Evolutionary conservation across 805 yeast genomes (phyloP).

Genomic region (Myxozyma geophila): DNA sequence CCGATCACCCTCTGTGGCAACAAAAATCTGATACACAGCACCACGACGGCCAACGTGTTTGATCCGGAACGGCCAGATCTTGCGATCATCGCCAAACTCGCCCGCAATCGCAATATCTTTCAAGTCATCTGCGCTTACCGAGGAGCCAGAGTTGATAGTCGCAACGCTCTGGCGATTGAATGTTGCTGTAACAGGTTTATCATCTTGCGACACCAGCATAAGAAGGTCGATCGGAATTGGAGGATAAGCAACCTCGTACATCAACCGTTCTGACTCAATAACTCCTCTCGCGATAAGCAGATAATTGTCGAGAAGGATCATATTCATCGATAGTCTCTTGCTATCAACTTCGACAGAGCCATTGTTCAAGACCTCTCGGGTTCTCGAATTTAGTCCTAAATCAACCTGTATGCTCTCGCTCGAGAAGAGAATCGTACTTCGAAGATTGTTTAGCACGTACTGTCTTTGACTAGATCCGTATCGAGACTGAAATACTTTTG

Average conservation of each 20-base stretch:
- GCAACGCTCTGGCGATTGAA: not conserved
- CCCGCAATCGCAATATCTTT: not conserved
- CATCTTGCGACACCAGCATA: conserved; percentile 59
- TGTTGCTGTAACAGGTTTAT: conserved; percentile 38
- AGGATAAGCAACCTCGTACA: conserved; percentile 12
- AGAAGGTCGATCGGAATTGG: conserved; percentile 55
- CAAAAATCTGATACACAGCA: conserved; percentile 43
- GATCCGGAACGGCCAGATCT: conserved; percentile 44
- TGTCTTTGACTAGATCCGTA: conserved; percentile 60
- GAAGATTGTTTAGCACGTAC: conserved; percentile 56
- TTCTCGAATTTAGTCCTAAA: conserved; percentile 56
- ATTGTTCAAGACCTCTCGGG: conserved; percentile 60
- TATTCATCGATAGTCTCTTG: conserved; percentile 41
- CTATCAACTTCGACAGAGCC: conserved; percentile 53
- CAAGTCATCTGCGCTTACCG: conserved; percentile 2
- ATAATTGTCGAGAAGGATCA: conserved; percentile 73
- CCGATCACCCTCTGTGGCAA: conserved; percentile 50
- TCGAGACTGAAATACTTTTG: conserved; percentile 62
- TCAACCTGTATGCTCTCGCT: conserved; percentile 52
- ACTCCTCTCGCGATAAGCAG: conserved; percentile 48
- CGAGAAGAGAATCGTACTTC: conserved; percentile 61
- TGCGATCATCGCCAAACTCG: not conserved
- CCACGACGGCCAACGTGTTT: conserved; percentile 46
- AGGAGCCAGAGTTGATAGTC: not conserved
- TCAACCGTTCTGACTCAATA: conserved; percentile 38